Percentiles rank a stretch among this genome's conserved stretches.
Evolutionary conservation across 2,329 filamentous ascomycete genomes (phyloP).

Genomic region (Berkeleyomyces rouxiae): DNA sequence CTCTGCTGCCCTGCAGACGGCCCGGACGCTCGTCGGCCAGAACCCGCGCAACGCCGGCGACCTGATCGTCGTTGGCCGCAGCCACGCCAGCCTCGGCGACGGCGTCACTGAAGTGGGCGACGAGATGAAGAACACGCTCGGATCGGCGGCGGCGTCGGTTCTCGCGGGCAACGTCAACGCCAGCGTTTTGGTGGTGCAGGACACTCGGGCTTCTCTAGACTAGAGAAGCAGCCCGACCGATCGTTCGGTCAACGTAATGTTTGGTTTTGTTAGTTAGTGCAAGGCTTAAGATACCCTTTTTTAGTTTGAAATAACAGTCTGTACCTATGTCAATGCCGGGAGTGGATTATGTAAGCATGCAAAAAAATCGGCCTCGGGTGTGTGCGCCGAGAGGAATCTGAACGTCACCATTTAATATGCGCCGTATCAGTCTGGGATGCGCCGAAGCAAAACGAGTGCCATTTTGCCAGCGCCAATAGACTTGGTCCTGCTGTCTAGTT

Average conservation of each 20-base stretch:
- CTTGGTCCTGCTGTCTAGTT: no score
- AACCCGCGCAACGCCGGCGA: conserved; percentile 12
- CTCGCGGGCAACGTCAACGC: conserved; percentile 4
- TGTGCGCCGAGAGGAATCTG: no score
- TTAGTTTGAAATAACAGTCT: not conserved
- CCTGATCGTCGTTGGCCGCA: conserved; percentile 8
- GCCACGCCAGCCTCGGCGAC: conserved; percentile 5
- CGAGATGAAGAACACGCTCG: conserved; percentile 11
- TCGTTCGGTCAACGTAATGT: not conserved
- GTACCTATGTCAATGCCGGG: no score
- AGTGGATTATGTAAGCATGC: no score
- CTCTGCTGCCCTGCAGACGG: not conserved
- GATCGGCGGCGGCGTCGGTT: conserved; percentile 2
- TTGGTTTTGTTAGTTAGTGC: not conserved
- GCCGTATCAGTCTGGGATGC: no score
- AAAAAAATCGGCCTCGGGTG: no score
- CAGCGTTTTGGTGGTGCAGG: conserved; percentile 10
- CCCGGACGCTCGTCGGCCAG: not conserved
- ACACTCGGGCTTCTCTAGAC: not conserved
- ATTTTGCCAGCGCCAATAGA: no score
- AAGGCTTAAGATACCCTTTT: not conserved
- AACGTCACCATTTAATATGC: no score
- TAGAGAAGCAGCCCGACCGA: not conserved
- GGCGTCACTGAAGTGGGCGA: conserved; percentile 5
- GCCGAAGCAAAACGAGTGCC: no score